These are phyloP conservation scores for Andrographis paniculata DNA, from an alignment of 305 asterid genomes.

Conservation along the genomic window DNA sequence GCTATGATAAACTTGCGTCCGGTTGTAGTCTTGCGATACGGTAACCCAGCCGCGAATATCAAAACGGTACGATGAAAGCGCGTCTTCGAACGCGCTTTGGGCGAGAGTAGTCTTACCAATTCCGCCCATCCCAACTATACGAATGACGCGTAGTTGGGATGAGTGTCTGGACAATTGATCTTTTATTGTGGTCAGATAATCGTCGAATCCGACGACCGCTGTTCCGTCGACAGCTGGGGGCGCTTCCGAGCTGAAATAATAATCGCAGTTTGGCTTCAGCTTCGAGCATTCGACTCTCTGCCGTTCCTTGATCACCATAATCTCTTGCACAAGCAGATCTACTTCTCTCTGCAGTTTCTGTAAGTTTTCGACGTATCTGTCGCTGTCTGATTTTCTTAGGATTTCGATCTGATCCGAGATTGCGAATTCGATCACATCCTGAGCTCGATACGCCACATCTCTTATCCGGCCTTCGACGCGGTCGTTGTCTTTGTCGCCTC, in stretches of 20 bases:
- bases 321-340: no score
- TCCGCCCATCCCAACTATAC: not conserved
- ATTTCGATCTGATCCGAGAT: not conserved
- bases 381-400: not conserved
- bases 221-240: no score
- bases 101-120: not conserved
- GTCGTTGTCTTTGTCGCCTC: not conserved
- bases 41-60: not conserved
- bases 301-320: no score
- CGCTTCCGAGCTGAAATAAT: no score
- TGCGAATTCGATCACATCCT: not conserved
- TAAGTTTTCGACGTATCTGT: not conserved
- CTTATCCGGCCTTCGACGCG: not conserved
- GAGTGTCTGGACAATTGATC: not conserved
- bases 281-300: not conserved
- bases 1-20: not conserved
- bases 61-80: not conserved
- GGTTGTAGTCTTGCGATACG: not conserved
- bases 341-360: not conserved
- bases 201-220: slow-evolving; percentile 5
- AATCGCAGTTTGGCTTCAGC: no score
- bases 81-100: not conserved
- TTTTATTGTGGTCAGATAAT: not conserved
- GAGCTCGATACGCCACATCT: not conserved
- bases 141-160: not conserved